Base-by-base conservation (phyloP, 2,329 filamentous ascomycete genomes). In the Sporothrix schenckii region DNA sequence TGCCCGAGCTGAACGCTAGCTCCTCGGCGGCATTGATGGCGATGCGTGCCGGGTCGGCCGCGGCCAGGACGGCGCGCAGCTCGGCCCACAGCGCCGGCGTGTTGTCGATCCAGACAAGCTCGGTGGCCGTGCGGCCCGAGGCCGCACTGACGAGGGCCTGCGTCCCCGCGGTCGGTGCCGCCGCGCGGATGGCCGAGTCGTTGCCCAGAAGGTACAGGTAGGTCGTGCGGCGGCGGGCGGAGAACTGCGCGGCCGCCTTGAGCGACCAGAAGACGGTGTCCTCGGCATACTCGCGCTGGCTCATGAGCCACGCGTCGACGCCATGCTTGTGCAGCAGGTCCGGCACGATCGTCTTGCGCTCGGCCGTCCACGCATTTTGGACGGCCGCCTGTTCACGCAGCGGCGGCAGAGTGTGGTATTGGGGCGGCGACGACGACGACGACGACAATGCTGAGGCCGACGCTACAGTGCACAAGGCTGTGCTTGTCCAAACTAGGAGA, bases 261-360 rank as follows among this genome's bases (percentile, higher is more conserved):
- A 85, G 79, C 3, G 83, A 82, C 83, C 83, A 85, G 76, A 85
- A 85, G 30, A 82, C 80, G 0, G 83, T 84, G 70, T 85, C 83
- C 73, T 85, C 83, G 71, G 81, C 83, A 74, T 85, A 84, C 73
- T 85, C 83, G 66, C 81, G 81, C 76, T 85, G 83, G 77, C 81
- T 83, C 73, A 84, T 83, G 82, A 85, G 79, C 83, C 83, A 85
- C 21, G 83, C 83, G 72, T 83, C 83, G 44, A 84, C 78, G 66
- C 77, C 80, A 69, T 84, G 80, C 72, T 83, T 84, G 27, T 78
- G 76, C 21, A 85, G 76, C 19, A 85, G 76, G 0, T 74, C 76
- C 4, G 83, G 82, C 44, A 85, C 81, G 5, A 80, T 75, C 2
- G 76, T 76, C 27, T 78, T 79, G 61, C 83, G 79, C 73, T 84